These are phyloP conservation scores for Flaveria ramosissima DNA, from an alignment of 129 eudicot species.

Conservation along the genomic window DNA sequence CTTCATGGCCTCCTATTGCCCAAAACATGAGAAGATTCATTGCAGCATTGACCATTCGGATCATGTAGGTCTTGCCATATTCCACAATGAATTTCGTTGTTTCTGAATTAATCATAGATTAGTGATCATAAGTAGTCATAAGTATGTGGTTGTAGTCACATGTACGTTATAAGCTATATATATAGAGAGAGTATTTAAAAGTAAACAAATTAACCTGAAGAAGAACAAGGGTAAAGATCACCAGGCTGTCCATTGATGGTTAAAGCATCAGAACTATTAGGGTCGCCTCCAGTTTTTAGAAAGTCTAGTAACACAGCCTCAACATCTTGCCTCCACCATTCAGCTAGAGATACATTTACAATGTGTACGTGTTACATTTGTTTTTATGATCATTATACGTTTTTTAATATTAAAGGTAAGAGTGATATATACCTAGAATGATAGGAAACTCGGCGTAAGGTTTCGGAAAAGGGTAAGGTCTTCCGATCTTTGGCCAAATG, in stretches of 20 bases:
- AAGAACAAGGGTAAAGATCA: constrained; percentile 45
- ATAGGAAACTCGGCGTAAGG: constrained; percentile 46
- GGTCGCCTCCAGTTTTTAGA: constrained; percentile 41
- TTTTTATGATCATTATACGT: background rate
- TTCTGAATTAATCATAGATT: constrained; percentile 33
- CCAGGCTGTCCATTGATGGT: constrained; percentile 63
- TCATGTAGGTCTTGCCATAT: constrained; percentile 28
- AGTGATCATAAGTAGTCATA: background rate
- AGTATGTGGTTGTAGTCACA: too few species aligned
- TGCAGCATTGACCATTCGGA: constrained; percentile 33
- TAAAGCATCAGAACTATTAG: constrained; percentile 48
- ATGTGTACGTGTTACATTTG: background rate
- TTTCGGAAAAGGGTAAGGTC: constrained; percentile 51
- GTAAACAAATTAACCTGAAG: constrained; percentile 29
- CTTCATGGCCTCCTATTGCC: constrained; percentile 41
- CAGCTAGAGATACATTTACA: constrained; percentile 23
- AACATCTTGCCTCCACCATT: constrained; percentile 53
- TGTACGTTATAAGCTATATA: too few species aligned
- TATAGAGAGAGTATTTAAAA: too few species aligned
- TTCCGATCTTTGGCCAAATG: constrained; percentile 36
- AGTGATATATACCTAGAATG: constrained; percentile 37
- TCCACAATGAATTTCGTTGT: constrained; percentile 38
- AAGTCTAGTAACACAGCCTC: constrained; percentile 35
- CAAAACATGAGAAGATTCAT: constrained; percentile 49
- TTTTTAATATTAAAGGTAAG: background rate